Conservation (phyloP, 2,329 filamentous ascomycete species). For the Chrysoporthe austroafricana region DNA sequence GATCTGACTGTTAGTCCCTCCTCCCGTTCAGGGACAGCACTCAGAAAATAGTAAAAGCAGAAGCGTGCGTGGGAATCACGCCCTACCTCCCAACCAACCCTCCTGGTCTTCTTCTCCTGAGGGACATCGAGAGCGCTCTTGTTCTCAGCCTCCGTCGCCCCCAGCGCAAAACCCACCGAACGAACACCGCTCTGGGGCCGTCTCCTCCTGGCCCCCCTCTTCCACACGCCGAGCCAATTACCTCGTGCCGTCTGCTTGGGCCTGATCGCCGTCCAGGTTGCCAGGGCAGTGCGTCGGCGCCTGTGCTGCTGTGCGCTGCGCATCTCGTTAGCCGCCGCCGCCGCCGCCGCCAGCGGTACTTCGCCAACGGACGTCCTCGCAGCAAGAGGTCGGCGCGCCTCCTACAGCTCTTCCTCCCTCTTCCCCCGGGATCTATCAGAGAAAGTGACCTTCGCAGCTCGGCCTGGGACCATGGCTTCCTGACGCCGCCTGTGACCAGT, state of each 20-base stretch:
- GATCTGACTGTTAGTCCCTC: too few relatives aligned
- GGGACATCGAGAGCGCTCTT: neutral
- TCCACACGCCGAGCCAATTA: neutral
- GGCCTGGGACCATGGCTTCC: conserved; percentile 23
- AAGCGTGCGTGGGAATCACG: neutral
- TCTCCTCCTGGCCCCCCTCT: neutral
- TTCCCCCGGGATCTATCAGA: neutral
- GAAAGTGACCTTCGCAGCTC: neutral
- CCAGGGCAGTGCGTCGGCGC: neutral
- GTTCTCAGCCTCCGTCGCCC: neutral
- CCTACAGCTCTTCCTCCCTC: neutral
- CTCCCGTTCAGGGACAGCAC: neutral
- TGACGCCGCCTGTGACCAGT: conserved; percentile 27
- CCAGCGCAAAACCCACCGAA: neutral
- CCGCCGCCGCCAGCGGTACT: conserved; percentile 1
- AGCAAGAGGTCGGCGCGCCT: neutral
- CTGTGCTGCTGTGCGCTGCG: neutral
- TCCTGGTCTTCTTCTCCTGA: neutral
- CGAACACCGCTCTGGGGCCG: neutral
- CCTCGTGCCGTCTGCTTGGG: neutral
- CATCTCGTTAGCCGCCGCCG: conserved; percentile 17
- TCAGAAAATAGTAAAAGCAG: neutral
- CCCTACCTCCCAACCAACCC: neutral
- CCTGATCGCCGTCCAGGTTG: neutral
- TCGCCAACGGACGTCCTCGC: conserved; percentile 18